Conservation (phyloP, 495 filamentous ascomycete species). For the Daldinia decipiens region DNA sequence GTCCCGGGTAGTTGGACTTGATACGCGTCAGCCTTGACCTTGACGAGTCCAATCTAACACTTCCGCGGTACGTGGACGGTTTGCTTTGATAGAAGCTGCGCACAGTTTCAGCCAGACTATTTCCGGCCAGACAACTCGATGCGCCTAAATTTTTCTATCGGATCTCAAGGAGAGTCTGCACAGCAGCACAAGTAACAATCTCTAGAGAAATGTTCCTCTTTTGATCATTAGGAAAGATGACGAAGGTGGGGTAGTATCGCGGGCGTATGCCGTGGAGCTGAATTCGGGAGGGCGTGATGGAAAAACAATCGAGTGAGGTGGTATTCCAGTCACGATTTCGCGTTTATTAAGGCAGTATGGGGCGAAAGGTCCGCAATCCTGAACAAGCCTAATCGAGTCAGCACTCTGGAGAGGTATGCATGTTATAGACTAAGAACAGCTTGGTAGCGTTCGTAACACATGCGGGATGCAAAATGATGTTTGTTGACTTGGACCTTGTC, state of each 20-base stretch:
- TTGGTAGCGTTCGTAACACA: constrained; percentile 17
- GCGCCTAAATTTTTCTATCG: constrained; percentile 8
- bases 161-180: constrained; percentile 25
- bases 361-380: constrained; percentile 12
- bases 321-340: constrained; percentile 9
- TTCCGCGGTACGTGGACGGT: constrained; percentile 4
- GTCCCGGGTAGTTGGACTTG: constrained; percentile 5
- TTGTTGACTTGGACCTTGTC: constrained; percentile 23
- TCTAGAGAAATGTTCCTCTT: constrained; percentile 3
- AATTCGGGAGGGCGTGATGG: constrained; percentile 2
- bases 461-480: constrained; percentile 24
- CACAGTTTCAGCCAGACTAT: neutral
- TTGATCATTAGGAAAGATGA: constrained; percentile 4
- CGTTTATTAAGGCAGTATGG: constrained; percentile 7
- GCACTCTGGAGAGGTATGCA: constrained; percentile 15
- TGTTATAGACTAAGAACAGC: neutral
- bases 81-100: constrained; percentile 15
- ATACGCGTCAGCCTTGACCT: constrained; percentile 26
- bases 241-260: constrained; percentile 29
- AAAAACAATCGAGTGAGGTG: constrained; percentile 9
- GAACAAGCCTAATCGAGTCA: constrained; percentile 29
- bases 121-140: constrained; percentile 9
- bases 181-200: constrained; percentile 17
- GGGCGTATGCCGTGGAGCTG: constrained; percentile 12
- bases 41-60: constrained; percentile 4